Evolutionary conservation across 352 stramenopile species (phyloP).

Genomic region (Phytophthora pistaciae): DNA sequence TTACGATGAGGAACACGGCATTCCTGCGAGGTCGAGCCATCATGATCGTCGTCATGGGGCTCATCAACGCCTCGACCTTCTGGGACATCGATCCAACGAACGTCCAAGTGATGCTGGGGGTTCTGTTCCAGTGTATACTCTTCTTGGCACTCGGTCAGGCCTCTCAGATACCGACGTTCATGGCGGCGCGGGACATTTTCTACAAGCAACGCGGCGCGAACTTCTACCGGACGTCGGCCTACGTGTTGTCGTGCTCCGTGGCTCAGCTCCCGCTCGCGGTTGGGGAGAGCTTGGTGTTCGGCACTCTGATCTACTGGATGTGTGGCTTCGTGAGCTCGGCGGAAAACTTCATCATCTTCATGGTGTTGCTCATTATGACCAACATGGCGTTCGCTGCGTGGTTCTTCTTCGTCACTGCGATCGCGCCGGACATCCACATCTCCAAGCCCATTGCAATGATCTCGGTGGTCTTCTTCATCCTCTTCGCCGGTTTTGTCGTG

Average conservation of each 20-base stretch:
- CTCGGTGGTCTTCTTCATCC: conserved; percentile 43
- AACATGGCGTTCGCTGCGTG: conserved; percentile 50
- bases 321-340: conserved; percentile 29
- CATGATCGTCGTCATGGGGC: conserved; percentile 42
- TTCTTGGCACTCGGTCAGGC: no score
- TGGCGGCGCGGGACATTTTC: no score
- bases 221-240: conserved; percentile 75
- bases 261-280: conserved; percentile 63
- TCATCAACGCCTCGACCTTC: conserved; percentile 49
- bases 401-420: conserved; percentile 55
- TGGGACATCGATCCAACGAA: conserved; percentile 39
- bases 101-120: no score
- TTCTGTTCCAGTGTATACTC: no score
- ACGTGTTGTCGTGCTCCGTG: conserved; percentile 62
- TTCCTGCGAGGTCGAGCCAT: conserved; percentile 42
- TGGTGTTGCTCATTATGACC: conserved; percentile 41
- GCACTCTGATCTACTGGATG: conserved; percentile 57
- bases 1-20: conserved; percentile 51
- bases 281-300: conserved; percentile 75
- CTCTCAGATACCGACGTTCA: no score
- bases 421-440: conserved; percentile 35
- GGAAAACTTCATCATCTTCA: conserved; percentile 49
- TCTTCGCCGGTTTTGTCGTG: conserved; percentile 64
- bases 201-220: conserved; percentile 62
- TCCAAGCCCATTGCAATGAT: conserved; percentile 48